Evolutionary conservation across 495 filamentous ascomycete genomes (phyloP), one percentile per base, ranked within the genome.

Genomic region (Lophium mytilinum): DNA sequence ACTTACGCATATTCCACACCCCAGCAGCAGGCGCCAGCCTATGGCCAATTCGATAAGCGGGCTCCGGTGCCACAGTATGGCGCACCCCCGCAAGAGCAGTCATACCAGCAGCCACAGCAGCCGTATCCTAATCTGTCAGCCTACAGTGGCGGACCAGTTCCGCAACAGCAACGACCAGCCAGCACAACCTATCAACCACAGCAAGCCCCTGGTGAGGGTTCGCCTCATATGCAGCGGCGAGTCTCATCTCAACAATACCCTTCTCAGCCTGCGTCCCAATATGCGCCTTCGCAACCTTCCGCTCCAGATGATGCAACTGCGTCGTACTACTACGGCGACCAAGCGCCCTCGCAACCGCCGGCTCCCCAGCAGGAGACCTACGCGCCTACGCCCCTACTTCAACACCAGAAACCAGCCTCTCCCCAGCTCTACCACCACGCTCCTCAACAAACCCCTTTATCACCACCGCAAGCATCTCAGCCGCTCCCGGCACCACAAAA

Each of bases 11-110:
- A 68, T 52, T 57, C 56, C 34, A 46, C 60, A 17, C 43, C 55
- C 36, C 60, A 53, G 37, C 52, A 58, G 41, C 67, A 69, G 60
- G 24, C 64, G 36, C 53, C 60, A 12, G 45, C 65, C n/a, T 70
- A 72, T 50, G 34, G 62, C 11, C 50, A 62, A 12, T 69, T 64
- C 50, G 67, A 73, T 47, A 71, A 72, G 52, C 67, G 60, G 35
- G 34, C 61, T 9, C 66, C 66, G 47, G 50, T 55, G 50, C 34
- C 61, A 57, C 56, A 57, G 37, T 58, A 57, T 39, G 48, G 54
- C 46, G 40, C 54, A 34, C 18, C 51, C 12, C 51, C 54, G 11
- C 62, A 58, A 4, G 51, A 53, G 36, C 59, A 68, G 12, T 46
- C 42, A 19, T 63, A 61, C 30, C 63, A 65, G 46, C 57, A 61